Evolutionary conservation across 73 alveolate genomes (phyloP).

Genomic region (Paramecium primaurelia): DNA sequence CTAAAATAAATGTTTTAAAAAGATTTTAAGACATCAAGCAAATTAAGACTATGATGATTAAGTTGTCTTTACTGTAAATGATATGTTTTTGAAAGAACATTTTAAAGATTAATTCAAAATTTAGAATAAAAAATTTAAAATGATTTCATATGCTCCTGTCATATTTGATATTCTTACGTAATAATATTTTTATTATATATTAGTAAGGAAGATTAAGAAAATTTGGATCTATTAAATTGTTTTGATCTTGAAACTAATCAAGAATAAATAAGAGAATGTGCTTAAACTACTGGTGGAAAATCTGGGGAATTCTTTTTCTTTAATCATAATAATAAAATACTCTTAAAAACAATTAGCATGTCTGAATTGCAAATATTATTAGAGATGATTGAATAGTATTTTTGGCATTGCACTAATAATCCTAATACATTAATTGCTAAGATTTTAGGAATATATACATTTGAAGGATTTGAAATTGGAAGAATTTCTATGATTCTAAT

Average conservation of each 20-base stretch:
- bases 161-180: background rate
- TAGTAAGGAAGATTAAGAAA: background rate
- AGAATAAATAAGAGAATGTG: constrained; percentile 11
- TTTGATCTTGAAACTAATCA: background rate
- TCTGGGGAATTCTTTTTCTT: constrained; percentile 95
- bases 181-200: background rate
- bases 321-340: constrained; percentile 86
- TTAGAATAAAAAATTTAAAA: background rate
- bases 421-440: constrained; percentile 85
- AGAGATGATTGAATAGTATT: constrained; percentile 69
- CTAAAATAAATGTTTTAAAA: background rate
- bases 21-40: background rate
- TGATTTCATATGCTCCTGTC: constrained; percentile 8
- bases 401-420: constrained; percentile 71
- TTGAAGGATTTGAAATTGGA: constrained; percentile 75
- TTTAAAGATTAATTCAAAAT: background rate
- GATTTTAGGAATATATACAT: constrained; percentile 91
- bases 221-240: background rate
- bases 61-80: background rate
- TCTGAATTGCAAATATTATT: constrained; percentile 80
- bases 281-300: constrained; percentile 77
- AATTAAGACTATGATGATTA: background rate
- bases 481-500: constrained; percentile 86
- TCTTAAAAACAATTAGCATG: constrained; percentile 87
- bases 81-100: background rate